Evolutionary conservation across 805 yeast species (phyloP).

Genomic region (Blastobotrys robertii): DNA sequence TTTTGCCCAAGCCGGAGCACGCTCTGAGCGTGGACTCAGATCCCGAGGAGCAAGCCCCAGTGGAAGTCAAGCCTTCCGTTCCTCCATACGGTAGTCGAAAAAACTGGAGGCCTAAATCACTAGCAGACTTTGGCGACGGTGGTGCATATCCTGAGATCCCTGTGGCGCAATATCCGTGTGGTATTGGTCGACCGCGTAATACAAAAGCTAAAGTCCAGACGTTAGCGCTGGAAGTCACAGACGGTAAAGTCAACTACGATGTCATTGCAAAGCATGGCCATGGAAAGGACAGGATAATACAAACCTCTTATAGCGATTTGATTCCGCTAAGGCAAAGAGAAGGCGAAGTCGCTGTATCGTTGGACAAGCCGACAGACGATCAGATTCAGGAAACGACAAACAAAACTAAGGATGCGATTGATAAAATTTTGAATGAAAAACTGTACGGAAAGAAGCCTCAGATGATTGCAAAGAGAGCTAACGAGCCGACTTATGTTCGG

Average conservation of each 20-base stretch:
- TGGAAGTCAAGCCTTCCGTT: constrained; percentile 1
- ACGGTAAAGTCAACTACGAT: constrained; percentile 26
- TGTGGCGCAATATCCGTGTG: constrained; percentile 26
- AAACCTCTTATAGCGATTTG: constrained; percentile 44
- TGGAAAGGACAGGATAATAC: constrained; percentile 26
- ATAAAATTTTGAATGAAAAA: constrained; percentile 38
- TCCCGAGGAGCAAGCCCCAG: not conserved
- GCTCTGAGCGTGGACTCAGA: not conserved
- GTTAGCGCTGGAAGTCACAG: constrained; percentile 21
- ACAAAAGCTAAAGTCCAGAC: constrained; percentile 15
- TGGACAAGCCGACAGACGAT: constrained; percentile 39
- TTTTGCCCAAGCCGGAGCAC: constrained; percentile 4
- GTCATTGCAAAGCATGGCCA: constrained; percentile 28
- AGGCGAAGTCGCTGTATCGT: constrained; percentile 29
- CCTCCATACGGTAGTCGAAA: constrained; percentile 21
- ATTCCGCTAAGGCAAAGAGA: constrained; percentile 48
- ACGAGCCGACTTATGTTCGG: constrained; percentile 35
- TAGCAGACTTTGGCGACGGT: constrained; percentile 26
- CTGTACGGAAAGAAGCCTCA: constrained; percentile 28
- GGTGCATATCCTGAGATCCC: constrained; percentile 29
- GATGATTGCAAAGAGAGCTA: constrained; percentile 18
- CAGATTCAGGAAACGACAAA: constrained; percentile 38
- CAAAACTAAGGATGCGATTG: constrained; percentile 49
- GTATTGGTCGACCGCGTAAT: constrained; percentile 20
- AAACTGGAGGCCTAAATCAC: constrained; percentile 21